Evolutionary conservation across 2,329 filamentous ascomycete genomes (phyloP).

Genomic region (Bipolaris victoriae): DNA sequence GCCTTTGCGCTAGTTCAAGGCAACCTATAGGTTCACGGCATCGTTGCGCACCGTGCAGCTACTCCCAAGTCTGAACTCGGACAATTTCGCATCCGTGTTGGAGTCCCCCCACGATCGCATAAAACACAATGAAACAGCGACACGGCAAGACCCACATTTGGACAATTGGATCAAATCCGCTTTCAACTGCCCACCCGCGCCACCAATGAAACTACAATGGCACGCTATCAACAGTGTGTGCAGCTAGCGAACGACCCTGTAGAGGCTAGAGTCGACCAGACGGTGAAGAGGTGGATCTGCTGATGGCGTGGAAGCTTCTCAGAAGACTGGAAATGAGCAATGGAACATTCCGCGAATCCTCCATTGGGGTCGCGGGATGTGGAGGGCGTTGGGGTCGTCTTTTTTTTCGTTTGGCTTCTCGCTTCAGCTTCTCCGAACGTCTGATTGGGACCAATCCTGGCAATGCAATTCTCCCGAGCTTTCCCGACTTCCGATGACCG

Average conservation of each 20-base stretch:
- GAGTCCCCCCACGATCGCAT: conserved; percentile 10
- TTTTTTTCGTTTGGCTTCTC: neutral
- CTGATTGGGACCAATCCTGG: neutral
- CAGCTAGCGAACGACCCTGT: neutral
- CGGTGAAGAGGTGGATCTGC: conserved; percentile 13
- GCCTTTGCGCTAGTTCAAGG: conserved; percentile 4
- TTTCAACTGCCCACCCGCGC: conserved; percentile 3
- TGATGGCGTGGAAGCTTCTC: conserved; percentile 9
- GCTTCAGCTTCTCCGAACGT: conserved; percentile 2
- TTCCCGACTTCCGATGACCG: conserved; percentile 12
- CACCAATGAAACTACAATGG: conserved; percentile 2
- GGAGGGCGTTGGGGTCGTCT: conserved; percentile 1
- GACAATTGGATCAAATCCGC: conserved; percentile 9
- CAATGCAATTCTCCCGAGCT: conserved; percentile 12
- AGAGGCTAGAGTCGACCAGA: conserved; percentile 3
- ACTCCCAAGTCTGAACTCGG: conserved; percentile 4
- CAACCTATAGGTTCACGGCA: conserved; percentile 11
- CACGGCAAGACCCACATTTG: conserved; percentile 9
- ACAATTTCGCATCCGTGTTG: conserved; percentile 10
- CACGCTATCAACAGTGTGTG: conserved; percentile 4
- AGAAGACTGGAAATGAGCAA: conserved; percentile 12
- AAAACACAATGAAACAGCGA: conserved; percentile 16
- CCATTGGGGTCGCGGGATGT: conserved; percentile 4
- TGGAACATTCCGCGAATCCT: conserved; percentile 16
- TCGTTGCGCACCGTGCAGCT: conserved; percentile 3